Percentiles rank a stretch among this genome's conserved stretches.
Evolutionary conservation across 495 filamentous ascomycete species (phyloP).

Genomic region (Penicillium canariense): DNA sequence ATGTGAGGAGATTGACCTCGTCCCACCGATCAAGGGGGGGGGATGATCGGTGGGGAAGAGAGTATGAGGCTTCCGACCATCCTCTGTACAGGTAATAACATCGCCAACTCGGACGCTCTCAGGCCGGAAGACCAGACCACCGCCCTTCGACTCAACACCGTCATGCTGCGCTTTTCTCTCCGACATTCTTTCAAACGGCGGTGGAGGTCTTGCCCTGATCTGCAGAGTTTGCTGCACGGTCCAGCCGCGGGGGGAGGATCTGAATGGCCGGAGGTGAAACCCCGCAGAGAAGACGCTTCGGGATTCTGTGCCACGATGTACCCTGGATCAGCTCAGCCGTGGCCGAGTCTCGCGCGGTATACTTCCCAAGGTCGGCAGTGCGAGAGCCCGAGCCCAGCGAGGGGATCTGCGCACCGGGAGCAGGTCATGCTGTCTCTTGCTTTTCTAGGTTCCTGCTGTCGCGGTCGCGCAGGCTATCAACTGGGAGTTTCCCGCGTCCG

Average conservation of each 20-base stretch:
- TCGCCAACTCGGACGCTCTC: too few species aligned
- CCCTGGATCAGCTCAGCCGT: too few species aligned
- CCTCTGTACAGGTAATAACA: background rate
- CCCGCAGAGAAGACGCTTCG: conserved; percentile 7
- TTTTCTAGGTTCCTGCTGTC: too few species aligned
- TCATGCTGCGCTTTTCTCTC: background rate
- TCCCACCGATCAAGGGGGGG: background rate
- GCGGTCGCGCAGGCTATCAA: too few species aligned
- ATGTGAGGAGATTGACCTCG: conserved; percentile 1
- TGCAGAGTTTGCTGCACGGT: conserved; percentile 11
- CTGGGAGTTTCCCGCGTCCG: background rate
- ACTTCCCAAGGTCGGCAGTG: too few species aligned
- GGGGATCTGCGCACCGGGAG: too few species aligned
- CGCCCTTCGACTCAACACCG: too few species aligned
- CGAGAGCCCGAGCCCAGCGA: too few species aligned
- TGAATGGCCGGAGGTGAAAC: conserved; percentile 14
- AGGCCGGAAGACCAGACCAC: background rate
- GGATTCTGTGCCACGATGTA: background rate
- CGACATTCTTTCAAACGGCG: background rate
- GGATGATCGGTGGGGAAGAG: background rate
- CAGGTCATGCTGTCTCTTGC: too few species aligned
- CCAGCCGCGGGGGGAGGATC: background rate
- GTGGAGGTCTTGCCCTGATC: conserved; percentile 10
- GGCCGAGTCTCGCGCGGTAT: too few species aligned
- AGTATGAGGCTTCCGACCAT: background rate